A percentile compares a stretch with the other conserved stretches of the same genome.
Conservation (phyloP, 2,329 filamentous ascomycete species). For the Colletotrichum tropicale region DNA sequence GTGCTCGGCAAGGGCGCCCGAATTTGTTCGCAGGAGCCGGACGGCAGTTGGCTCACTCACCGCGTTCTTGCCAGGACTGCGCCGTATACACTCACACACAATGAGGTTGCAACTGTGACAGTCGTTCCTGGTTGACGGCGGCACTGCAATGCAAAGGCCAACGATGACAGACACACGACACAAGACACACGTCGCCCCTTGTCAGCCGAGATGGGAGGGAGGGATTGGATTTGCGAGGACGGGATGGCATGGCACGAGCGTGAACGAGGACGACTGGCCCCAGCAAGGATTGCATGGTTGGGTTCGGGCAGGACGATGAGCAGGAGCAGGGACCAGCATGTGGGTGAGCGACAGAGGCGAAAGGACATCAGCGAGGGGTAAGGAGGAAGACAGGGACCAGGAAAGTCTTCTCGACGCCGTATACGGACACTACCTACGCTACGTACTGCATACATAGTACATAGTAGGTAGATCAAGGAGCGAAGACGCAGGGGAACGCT, state of each 20-base stretch:
- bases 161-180: background rate
- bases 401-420: background rate
- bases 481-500: background rate
- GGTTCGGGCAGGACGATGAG: background rate
- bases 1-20: background rate
- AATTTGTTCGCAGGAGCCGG: background rate
- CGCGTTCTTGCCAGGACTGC: background rate
- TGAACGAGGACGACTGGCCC: background rate
- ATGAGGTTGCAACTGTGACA: background rate
- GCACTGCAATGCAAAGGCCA: background rate
- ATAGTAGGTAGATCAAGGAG: background rate
- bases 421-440: too few species aligned
- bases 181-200: background rate
- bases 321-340: background rate
- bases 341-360: background rate
- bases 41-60: background rate
- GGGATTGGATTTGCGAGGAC: background rate
- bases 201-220: background rate
- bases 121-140: background rate
- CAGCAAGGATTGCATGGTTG: background rate
- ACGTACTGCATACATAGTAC: too few species aligned
- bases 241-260: background rate
- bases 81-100: background rate
- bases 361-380: background rate
- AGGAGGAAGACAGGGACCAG: background rate